Evolutionary conservation across 31 red algal genomes (phyloP).

Genomic region (Odonthalia washingtoniensis): DNA sequence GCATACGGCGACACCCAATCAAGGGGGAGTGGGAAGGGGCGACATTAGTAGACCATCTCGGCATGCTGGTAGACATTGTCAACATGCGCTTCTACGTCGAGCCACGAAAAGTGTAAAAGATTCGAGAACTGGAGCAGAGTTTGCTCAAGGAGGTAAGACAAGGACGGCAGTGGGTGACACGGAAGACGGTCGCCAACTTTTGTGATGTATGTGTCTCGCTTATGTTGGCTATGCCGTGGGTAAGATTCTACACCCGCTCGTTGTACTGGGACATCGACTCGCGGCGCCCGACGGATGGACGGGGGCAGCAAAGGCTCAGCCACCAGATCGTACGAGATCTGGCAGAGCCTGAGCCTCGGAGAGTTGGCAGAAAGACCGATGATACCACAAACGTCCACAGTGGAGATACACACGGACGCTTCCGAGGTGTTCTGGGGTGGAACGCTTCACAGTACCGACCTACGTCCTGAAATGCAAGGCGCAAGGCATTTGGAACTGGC

Average conservation of each 20-base stretch:
- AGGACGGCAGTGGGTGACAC: conserved; percentile 30
- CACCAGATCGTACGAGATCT: conserved; percentile 31
- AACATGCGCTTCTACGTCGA: conserved; percentile 32
- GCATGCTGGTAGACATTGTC: conserved; percentile 33
- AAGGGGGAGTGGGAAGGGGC: conserved; percentile 42
- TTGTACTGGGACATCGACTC: conserved; percentile 48
- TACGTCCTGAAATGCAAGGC: conserved; percentile 8
- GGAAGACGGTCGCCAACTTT: conserved; percentile 17
- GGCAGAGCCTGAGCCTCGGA: neutral
- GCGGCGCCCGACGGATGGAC: neutral
- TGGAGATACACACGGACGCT: conserved; percentile 26
- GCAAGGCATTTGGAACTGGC: conserved; percentile 17
- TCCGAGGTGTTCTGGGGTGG: neutral
- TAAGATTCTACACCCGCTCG: conserved; percentile 41
- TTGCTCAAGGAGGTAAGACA: conserved; percentile 25
- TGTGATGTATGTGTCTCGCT: conserved; percentile 38
- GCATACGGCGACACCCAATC: neutral
- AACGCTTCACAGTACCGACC: neutral
- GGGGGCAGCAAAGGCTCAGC: neutral
- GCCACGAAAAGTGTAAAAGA: conserved; percentile 35
- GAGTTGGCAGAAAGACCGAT: conserved; percentile 22
- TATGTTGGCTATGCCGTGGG: conserved; percentile 50
- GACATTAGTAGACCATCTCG: conserved; percentile 40
- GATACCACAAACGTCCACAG: neutral
- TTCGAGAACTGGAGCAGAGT: conserved; percentile 9